Conservation (phyloP, 1,284 basidiomycete species). For the Heterobasidion parviporum region DNA sequence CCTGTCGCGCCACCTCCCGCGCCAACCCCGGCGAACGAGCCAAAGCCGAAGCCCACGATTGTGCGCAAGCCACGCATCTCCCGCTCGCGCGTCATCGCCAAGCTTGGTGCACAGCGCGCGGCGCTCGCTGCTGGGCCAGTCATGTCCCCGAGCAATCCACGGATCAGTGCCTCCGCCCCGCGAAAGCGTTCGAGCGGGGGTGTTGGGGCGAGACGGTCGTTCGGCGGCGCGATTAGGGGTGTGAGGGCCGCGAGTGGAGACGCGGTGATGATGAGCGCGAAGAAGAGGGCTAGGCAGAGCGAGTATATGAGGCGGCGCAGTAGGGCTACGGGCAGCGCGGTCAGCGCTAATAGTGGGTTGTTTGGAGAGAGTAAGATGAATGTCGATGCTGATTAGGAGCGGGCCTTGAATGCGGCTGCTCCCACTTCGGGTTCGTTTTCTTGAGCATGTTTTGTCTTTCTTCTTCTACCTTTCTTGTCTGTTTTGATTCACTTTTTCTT, state of each 20-base stretch:
- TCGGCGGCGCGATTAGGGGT: slow-evolving; percentile 30
- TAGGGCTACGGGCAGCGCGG: not conserved
- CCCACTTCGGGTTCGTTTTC: not conserved
- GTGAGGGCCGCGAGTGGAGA: slow-evolving; percentile 21
- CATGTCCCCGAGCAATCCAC: not conserved
- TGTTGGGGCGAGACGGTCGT: slow-evolving; percentile 34
- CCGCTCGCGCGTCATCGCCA: slow-evolving; percentile 68
- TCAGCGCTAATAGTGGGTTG: not conserved
- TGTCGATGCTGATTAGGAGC: not conserved
- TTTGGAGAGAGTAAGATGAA: not conserved
- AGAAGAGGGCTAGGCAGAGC: slow-evolving; percentile 60
- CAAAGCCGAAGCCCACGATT: slow-evolving; percentile 32
- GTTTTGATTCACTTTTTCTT: not conserved
- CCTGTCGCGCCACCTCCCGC: too few species aligned
- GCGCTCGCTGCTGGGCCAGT: slow-evolving; percentile 17
- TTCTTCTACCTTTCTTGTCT: not conserved
- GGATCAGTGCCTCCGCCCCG: not conserved
- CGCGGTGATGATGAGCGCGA: slow-evolving; percentile 44
- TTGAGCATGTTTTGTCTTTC: not conserved
- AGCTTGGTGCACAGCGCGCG: slow-evolving; percentile 61
- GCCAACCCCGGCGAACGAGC: slow-evolving; percentile 14
- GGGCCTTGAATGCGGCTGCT: too few species aligned
- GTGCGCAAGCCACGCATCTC: slow-evolving; percentile 67
- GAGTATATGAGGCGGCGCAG: slow-evolving; percentile 39
- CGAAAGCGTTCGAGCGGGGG: slow-evolving; percentile 50